Evolutionary conservation across 257 asterid species (phyloP), one percentile per base, ranked within the genome.

Genomic region (Solanum pinnatisectum): DNA sequence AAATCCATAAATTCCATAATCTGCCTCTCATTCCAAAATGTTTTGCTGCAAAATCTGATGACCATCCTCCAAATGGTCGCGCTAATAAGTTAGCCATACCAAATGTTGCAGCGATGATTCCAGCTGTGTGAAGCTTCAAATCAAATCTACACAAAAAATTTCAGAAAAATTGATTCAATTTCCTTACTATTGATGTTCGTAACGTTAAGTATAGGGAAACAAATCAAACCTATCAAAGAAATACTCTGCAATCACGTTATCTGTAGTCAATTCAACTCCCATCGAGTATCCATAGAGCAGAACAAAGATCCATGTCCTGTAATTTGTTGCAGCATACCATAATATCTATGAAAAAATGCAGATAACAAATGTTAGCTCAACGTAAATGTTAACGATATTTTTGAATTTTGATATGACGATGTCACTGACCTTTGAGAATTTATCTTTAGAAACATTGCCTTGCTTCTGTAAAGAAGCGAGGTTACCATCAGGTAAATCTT

Each of bases 1-100:
- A 87, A 25, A 70, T 86, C 95, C 95, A 93, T 2, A 94, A 92
- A 0, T 77, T 86, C 97, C 95, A 94, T 2, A 94, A 60, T 35
- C 97, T 89, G 0, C 97, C 97, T 37, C 97, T 90, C 97, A 94
- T 94, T 1, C 97, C 97, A 11, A 94, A 91, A 15, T 12, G 25
- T 20, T 87, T 74, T 0, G 92, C 94, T 2, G 91, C 88, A 16
- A 73, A 15, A 46, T 94, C 97, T 0, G 97, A 94, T 5, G 92
- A 88, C 10, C 13, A 91, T 2, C 95, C 97, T 0, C 97, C 95
- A 1, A 92, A 91, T 0, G 97, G 97, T 5, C 97, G 92, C 14
- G 97, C 89, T 0, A 89, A 36, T 2, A 92, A 86, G 78, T 94
- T 94, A 0, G 95, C 95, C 95, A 94, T 91, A 0, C 97, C 97